Conservation (phyloP, 1,139 yeast genomes). For the Ogataea hybrid region DNA sequence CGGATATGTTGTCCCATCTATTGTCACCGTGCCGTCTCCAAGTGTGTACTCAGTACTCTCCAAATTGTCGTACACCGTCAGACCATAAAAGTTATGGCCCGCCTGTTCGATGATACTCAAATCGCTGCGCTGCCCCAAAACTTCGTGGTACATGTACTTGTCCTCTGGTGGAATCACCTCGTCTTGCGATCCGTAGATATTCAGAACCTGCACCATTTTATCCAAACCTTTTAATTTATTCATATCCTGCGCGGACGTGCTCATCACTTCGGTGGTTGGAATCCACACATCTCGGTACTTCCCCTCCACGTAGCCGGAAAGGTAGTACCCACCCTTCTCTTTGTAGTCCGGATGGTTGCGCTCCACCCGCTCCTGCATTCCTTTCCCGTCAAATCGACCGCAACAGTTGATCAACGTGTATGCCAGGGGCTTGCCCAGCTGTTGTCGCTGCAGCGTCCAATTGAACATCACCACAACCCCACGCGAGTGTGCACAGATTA, state of each 20-base stretch:
- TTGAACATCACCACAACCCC: slow-evolving; percentile 76
- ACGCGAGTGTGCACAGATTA: slow-evolving; percentile 74
- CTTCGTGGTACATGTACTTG: slow-evolving; percentile 50
- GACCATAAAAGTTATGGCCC: slow-evolving; percentile 78
- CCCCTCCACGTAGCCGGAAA: slow-evolving; percentile 51
- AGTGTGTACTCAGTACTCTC: neutral
- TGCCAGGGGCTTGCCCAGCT: slow-evolving; percentile 37
- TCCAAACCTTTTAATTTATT: slow-evolving; percentile 42
- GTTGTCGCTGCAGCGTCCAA: slow-evolving; percentile 47
- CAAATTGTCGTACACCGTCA: slow-evolving; percentile 29
- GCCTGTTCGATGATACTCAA: slow-evolving; percentile 63
- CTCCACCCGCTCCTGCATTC: slow-evolving; percentile 32
- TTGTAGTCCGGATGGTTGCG: slow-evolving; percentile 34
- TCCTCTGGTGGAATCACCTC: slow-evolving; percentile 66
- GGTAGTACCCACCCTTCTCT: slow-evolving; percentile 36
- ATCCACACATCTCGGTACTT: slow-evolving; percentile 38
- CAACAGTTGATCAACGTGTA: slow-evolving; percentile 66
- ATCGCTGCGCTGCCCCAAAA: slow-evolving; percentile 51
- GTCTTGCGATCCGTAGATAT: slow-evolving; percentile 73
- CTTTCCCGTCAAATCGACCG: slow-evolving; percentile 53
- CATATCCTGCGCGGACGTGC: slow-evolving; percentile 54
- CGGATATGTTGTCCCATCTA: neutral
- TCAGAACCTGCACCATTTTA: slow-evolving; percentile 51
- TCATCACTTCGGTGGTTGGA: slow-evolving; percentile 51
- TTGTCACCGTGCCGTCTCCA: slow-evolving; percentile 1